phyloP scores from a whole-genome alignment of 2,329 filamentous ascomycete genomes.

The Pseudogymnoascus sp. region DNA sequence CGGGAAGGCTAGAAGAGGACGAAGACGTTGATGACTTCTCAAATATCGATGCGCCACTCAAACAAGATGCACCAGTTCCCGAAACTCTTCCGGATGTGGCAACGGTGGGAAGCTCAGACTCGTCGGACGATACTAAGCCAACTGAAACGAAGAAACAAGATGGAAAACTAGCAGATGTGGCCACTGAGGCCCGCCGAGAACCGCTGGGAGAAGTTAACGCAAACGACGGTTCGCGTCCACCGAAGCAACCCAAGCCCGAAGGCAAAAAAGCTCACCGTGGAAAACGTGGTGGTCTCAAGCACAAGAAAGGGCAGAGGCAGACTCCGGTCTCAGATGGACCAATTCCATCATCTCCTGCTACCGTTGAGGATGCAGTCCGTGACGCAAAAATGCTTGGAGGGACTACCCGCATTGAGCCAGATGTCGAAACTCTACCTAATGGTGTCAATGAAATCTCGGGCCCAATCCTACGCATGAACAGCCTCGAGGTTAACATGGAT shows the following conservation, averaged over 20 bases:
- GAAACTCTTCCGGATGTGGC: background rate
- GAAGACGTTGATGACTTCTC: slow-evolving; percentile 5
- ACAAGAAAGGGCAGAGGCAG: slow-evolving; percentile 45
- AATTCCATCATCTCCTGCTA: slow-evolving; percentile 30
- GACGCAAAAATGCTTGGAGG: slow-evolving; percentile 52
- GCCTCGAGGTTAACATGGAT: slow-evolving; percentile 57
- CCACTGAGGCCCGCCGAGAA: background rate
- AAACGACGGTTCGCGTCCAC: background rate
- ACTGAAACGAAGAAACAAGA: slow-evolving; percentile 23
- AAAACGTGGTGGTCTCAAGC: slow-evolving; percentile 63
- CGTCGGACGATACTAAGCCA: slow-evolving; percentile 4
- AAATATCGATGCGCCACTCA: background rate
- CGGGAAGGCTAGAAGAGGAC: background rate
- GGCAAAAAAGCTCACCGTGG: slow-evolving; percentile 66
- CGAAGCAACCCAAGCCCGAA: slow-evolving; percentile 31
- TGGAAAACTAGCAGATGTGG: slow-evolving; percentile 20
- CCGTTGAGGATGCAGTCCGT: slow-evolving; percentile 53
- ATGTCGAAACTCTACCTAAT: slow-evolving; percentile 50
- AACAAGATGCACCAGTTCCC: background rate
- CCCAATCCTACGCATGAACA: slow-evolving; percentile 54
- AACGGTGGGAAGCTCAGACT: background rate
- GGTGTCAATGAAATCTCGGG: slow-evolving; percentile 54
- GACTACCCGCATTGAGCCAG: slow-evolving; percentile 48
- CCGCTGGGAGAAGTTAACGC: background rate
- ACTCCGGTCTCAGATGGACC: slow-evolving; percentile 42